phyloP scores from a whole-genome alignment of 163 green algal species.

The Scenedesmus sp. region DNA sequence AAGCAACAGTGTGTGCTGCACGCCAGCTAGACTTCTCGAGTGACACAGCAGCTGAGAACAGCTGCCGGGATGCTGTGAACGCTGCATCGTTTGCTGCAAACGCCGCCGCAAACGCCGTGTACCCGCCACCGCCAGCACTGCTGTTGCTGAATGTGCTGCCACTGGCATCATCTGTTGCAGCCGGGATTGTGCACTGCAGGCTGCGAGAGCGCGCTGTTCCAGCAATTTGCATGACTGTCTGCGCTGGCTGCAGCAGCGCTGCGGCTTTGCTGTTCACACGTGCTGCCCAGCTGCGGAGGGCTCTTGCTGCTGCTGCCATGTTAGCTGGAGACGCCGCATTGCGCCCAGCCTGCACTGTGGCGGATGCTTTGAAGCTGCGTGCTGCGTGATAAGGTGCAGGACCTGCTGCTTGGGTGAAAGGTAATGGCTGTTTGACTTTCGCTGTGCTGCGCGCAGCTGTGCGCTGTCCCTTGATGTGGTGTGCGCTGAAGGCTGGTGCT shows the following conservation, averaged over 20 bases:
- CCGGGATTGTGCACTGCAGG: conserved; percentile 14
- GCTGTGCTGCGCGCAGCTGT: background rate
- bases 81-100: conserved; percentile 25
- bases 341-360: background rate
- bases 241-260: background rate
- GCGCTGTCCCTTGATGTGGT: background rate
- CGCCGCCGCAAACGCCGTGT: background rate
- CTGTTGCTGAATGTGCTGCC: background rate
- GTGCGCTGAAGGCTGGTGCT: background rate
- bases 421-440: background rate
- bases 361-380: background rate
- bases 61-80: background rate
- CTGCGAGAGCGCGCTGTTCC: background rate
- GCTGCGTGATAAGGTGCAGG: background rate
- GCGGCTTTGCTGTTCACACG: background rate
- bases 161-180: background rate
- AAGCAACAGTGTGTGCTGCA: background rate
- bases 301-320: background rate
- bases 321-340: background rate
- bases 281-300: background rate
- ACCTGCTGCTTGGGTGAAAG: background rate
- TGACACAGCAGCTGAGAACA: background rate
- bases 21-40: background rate
- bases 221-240: background rate
- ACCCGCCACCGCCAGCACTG: background rate